A percentile compares a stretch with the other conserved stretches of the same genome.
Conservation (phyloP, 345 rosid genomes). For the Salix dunnii region DNA sequence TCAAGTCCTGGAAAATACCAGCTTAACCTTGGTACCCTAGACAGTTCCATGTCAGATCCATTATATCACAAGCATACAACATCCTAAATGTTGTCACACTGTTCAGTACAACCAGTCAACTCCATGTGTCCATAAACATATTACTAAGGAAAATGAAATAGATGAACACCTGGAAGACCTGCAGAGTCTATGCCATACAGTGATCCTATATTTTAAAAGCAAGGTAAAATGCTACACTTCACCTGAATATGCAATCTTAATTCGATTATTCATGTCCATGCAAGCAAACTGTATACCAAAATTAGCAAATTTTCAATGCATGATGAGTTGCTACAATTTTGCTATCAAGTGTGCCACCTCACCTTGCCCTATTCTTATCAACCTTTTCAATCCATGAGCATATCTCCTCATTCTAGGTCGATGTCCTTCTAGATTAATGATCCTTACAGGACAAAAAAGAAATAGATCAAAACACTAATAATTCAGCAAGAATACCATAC, state of each 20-base stretch:
- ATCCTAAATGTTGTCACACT: neutral
- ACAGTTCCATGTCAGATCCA: neutral
- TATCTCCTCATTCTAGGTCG: slow-evolving; percentile 85
- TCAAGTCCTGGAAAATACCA: neutral
- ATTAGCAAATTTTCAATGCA: neutral
- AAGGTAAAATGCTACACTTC: neutral
- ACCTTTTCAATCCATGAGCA: slow-evolving; percentile 73
- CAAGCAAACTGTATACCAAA: neutral
- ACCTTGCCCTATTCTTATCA: slow-evolving; percentile 92
- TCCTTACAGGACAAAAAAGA: slow-evolving; percentile 42
- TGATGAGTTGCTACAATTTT: neutral
- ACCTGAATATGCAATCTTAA: neutral
- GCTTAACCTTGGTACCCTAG: neutral
- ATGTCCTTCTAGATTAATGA: slow-evolving; percentile 74
- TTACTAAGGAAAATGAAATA: neutral
- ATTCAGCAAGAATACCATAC: neutral
- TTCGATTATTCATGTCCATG: slow-evolving; percentile 4
- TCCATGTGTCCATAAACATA: neutral
- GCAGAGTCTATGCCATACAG: neutral
- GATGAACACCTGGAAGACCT: neutral
- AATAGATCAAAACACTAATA: slow-evolving; percentile 6
- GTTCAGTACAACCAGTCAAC: neutral
- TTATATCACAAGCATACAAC: neutral
- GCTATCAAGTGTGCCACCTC: slow-evolving; percentile 17
- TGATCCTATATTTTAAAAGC: neutral